Percentiles rank a stretch among this genome's conserved stretches.
These are phyloP conservation scores for Cladophialophora psammophila DNA, from an alignment of 2,329 filamentous ascomycete genomes.

Conservation along the genomic window DNA sequence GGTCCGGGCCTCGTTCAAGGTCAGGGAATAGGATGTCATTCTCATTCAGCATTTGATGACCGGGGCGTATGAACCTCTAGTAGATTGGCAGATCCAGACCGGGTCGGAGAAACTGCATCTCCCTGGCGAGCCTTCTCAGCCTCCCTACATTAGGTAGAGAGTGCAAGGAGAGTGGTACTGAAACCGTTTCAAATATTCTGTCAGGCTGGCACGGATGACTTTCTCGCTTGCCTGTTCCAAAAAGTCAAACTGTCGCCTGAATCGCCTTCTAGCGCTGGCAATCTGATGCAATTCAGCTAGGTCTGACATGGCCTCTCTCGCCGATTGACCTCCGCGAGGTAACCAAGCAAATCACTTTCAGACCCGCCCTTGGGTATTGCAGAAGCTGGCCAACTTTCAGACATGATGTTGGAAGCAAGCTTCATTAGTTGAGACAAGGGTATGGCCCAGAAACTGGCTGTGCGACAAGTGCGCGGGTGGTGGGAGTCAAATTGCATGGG, in stretches of 20 bases:
- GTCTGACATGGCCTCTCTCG: not conserved
- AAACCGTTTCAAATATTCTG: constrained; percentile 1
- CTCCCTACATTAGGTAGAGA: no score
- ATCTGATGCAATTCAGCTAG: not conserved
- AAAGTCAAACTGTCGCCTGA: not conserved
- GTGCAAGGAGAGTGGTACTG: no score
- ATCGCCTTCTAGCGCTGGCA: not conserved
- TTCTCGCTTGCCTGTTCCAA: not conserved
- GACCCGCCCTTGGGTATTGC: not conserved
- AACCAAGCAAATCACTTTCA: not conserved
- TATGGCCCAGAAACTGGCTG: not conserved
- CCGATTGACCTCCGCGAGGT: not conserved
- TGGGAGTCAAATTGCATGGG: not conserved
- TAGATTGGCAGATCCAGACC: not conserved
- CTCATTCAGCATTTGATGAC: not conserved
- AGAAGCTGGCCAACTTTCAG: not conserved
- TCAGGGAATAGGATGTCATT: not conserved
- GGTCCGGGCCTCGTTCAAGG: not conserved
- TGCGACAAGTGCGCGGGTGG: not conserved
- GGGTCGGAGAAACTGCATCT: not conserved
- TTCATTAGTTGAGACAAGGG: not conserved
- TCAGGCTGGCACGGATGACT: not conserved
- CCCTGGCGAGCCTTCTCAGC: not conserved
- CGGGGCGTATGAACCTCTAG: not conserved
- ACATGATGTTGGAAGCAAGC: not conserved